Conservation (phyloP, 2,329 filamentous ascomycete genomes). For the Fusarium sp. region DNA sequence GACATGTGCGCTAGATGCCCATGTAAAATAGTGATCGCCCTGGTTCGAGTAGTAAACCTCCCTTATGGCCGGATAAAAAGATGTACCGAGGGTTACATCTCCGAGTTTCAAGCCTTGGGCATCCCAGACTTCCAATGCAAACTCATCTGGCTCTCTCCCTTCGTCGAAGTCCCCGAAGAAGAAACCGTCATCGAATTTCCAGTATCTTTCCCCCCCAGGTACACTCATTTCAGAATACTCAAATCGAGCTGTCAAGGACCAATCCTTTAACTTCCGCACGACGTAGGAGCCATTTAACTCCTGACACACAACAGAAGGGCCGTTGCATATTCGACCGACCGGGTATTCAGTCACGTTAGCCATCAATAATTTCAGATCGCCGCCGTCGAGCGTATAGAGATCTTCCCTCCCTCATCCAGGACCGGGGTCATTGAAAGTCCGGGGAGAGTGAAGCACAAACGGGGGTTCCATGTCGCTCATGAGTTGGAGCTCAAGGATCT, state of each 20-base stretch:
- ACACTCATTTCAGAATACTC: not conserved
- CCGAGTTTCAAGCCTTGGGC: constrained; percentile 5
- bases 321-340: not conserved
- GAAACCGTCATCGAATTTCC: too few species aligned
- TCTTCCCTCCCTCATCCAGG: not conserved
- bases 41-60: not conserved
- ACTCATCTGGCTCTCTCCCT: too few species aligned
- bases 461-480: not conserved
- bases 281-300: not conserved
- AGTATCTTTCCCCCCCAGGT: too few species aligned
- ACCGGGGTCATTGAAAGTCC: not conserved
- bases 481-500: not conserved
- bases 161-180: too few species aligned
- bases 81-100: not conserved
- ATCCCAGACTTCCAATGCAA: constrained; percentile 23
- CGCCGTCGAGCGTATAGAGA: not conserved
- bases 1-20: not conserved
- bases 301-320: not conserved
- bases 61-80: too few species aligned
- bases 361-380: not conserved
- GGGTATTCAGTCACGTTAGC: not conserved
- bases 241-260: constrained; percentile 5
- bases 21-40: not conserved
- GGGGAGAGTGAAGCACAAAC: not conserved
- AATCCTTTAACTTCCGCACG: constrained; percentile 15